Base-by-base conservation (phyloP, 179 eudicot genomes). In the Heliamphora pulchella region DNA sequence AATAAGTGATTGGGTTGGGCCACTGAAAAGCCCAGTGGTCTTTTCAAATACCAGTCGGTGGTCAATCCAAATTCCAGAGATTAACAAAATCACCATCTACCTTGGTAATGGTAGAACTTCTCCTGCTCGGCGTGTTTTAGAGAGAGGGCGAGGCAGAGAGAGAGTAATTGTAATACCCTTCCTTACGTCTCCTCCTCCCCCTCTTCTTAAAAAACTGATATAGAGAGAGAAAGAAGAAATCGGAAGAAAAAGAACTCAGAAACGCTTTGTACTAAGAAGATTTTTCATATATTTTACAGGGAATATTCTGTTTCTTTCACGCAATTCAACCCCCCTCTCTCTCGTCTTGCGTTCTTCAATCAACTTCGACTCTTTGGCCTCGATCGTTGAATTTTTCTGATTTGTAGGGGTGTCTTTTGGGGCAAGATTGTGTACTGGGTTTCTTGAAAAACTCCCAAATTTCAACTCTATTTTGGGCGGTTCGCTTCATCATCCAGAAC, bases 271-370 rank as follows among this genome's bases (percentile, higher is more conserved):
- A 17, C 65, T 31, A 2, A 2, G 57, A 73, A 20, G 55, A 15
- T 71, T 43, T 18, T 13, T 17, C 14, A 39, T 39, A 31, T 31
- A 31, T 58, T 22, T 47, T 67, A 66, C 54, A 48, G 78, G 50
- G 74, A 50, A 78, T 51, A 58, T 76, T n/a, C 53, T 70, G 48
- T 79, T 74, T 64, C 84, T 80, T 84, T 85, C 80, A 86, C 87
- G 89, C 82, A 81, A 86, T 77, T 79, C 57, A 48, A 82, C 64
- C 76, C 71, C 74, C 57, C 57, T 44, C 51, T 46, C 11, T 55
- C 5, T 17, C 47, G 13, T 41, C 4, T 17, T 51, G 74, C 58
- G n/a, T 59, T 55, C 57, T 59, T 31, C 31, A 31, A 31, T 31
- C 66, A 55, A 13, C 41, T 39, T 46, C 44, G 66, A 5, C 7